Evolutionary conservation across 1,139 yeast genomes (phyloP), one percentile per base, ranked within the genome.

Genomic region (Blastobotrys serpentis): DNA sequence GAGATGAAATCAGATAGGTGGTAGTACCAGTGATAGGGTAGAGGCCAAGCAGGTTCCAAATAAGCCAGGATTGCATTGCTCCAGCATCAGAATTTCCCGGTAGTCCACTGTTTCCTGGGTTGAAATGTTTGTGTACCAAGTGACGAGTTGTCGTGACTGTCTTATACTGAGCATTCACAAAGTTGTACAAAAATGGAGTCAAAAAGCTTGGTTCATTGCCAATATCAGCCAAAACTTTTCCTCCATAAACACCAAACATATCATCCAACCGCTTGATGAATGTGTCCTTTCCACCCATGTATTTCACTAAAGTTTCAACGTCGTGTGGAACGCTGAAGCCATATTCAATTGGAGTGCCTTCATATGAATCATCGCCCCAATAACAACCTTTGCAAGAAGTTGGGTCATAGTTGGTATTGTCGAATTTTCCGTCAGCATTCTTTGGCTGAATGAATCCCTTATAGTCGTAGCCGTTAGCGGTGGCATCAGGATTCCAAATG

Each of bases 31-130:
- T 57, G 16, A 69, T 60, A 3, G 73, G 74, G 49, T 70, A 70
- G 21, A 70, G 45, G 0, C 75, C 75, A 34, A 68, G 53, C 40
- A 70, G 48, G 1, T 62, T 68, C 56, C 68, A 70, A 38, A 70
- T 60, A 14, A 68, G 52, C 73, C 73, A 71, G 2, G 70, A 63
- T 51, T 70, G 73, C 72, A 70, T 68, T 4, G 74, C 70, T 10
- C 74, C 74, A 17, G 69, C 72, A 53, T 70, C 74, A 1, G 73
- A 67, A 51, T 70, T 70, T 1, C 74, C 74, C 3, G 74, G 73
- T 26, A 71, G 53, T 1, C 68, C 71, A 5, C 49, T 50, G 4
- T 60, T 51, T 1, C 68, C 68, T 0, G 57, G 48, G 16, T 57
- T 55, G 48, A 68, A 70, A 47, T 64, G 61, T 7, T 56, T 65